Base-by-base conservation (phyloP, 148 eudicot species). In the Cornus florida region DNA sequence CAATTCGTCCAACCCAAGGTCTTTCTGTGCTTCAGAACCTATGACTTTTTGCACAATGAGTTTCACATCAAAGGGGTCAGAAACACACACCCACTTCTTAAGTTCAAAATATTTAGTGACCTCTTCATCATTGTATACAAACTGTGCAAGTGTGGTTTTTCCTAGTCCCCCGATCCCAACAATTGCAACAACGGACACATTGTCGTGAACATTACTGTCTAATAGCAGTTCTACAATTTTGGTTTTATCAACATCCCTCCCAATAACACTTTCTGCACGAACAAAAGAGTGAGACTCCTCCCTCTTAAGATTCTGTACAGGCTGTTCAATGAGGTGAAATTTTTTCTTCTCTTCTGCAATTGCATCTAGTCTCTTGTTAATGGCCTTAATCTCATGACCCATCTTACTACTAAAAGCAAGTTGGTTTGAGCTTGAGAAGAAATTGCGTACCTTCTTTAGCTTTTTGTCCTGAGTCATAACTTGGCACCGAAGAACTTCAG, bases 131-230 rank as follows among this genome's bases (percentile, higher is more conserved):
- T 66, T 66, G n/a, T 66, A 66, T 22, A 66, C 31, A 1, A 24
- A 5, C 7, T 74, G 56, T 16, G 86, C 83, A 31, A 84, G 71
- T 6, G 81, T 77, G 7, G 83, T 80, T 56, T 84, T 84, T 20
- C 83, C 86, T 2, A 77, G 10, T 8, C 83, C 86, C 4, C 86
- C 83, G 8, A 84, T 77, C 24, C 86, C 86, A 41, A 74, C 81
- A 19, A 84, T 80, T 5, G 86, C 31, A 33, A 80, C 14, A 17
- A 69, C 69, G 1, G 72, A 32, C 35, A 69, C 64, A 22, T 23
- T 35, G 9, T 73, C 46, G 0, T 64, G 57, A 46, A 4, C 28
- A 48, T 28, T 23, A n/a, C 69, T 6, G 2, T 9, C 28, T 4
- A 75, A 35, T 12, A 81, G 38, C 20, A 33, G 2, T 8, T 70